phyloP scores from a whole-genome alignment of 2,329 filamentous ascomycete genomes.

The Moelleriella libera region DNA sequence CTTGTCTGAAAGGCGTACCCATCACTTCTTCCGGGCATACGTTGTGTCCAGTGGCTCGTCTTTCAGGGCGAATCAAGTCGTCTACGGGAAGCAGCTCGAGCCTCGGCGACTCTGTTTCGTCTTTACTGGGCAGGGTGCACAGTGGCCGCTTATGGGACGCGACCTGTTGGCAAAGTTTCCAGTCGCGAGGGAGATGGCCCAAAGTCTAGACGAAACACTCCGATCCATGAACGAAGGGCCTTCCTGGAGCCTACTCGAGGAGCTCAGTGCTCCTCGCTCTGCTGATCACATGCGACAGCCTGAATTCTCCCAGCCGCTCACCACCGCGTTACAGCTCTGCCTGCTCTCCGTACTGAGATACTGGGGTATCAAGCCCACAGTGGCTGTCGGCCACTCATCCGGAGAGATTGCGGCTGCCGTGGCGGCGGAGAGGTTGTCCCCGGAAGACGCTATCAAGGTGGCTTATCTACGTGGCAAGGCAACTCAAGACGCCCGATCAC shows the following conservation, averaged over 20 bases:
- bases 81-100: background rate
- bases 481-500: background rate
- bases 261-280: too few species aligned
- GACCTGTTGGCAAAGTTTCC: conserved; percentile 4
- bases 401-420: conserved; percentile 17
- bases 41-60: background rate
- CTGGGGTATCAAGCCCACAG: conserved; percentile 14
- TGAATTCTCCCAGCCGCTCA: conserved; percentile 13
- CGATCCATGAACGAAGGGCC: too few species aligned
- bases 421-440: conserved; percentile 7
- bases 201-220: too few species aligned
- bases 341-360: conserved; percentile 17
- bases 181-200: background rate
- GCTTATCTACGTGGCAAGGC: conserved; percentile 9
- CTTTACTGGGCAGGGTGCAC: conserved; percentile 14
- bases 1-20: too few species aligned
- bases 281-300: conserved; percentile 3
- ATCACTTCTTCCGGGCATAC: background rate
- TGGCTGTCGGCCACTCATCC: conserved; percentile 23
- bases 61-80: background rate
- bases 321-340: conserved; percentile 19
- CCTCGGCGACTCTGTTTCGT: conserved; percentile 1
- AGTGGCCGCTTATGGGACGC: conserved; percentile 9
- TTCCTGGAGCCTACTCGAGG: too few species aligned
- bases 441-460: conserved; percentile 5